A percentile compares a stretch with the other conserved stretches of the same genome.
phyloP scores from a whole-genome alignment of 2,329 filamentous ascomycete genomes.

The Ophiosphaerella korrae region DNA sequence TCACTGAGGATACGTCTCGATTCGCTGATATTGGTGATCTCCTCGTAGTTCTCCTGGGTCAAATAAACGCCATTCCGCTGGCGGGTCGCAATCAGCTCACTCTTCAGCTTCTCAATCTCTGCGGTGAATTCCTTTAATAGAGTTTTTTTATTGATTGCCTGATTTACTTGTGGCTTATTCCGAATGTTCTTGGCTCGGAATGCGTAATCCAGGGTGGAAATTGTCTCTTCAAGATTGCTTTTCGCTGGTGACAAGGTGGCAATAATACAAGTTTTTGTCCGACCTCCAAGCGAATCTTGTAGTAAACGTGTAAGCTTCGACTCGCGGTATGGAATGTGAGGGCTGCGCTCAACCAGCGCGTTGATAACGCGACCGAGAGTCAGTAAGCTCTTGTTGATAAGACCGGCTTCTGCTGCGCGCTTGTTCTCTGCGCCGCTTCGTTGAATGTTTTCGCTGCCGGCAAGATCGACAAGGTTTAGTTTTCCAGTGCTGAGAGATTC shows the following conservation, averaged over 20 bases:
- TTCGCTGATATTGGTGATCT: conserved; percentile 89
- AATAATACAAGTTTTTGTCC: conserved; percentile 98
- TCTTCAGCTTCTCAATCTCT: conserved; percentile 94
- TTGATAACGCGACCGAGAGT: conserved; percentile 97
- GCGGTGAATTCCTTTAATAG: conserved; percentile 85
- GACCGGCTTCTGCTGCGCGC: conserved; percentile 88
- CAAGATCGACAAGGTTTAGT: conserved; percentile 93
- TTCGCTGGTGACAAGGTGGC: conserved; percentile 94
- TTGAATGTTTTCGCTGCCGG: conserved; percentile 97
- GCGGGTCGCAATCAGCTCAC: conserved; percentile 87
- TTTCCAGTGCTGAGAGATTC: conserved; percentile 91
- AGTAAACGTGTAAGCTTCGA: conserved; percentile 93
- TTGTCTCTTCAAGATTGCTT: conserved; percentile 95
- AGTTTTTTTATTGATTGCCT: conserved; percentile 89
- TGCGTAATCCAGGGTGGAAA: conserved; percentile 96
- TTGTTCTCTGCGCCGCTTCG: conserved; percentile 98
- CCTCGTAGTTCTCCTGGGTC: conserved; percentile 85
- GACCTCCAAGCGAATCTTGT: conserved; percentile 94
- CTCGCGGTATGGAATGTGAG: conserved; percentile 91
- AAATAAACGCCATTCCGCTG: conserved; percentile 96
- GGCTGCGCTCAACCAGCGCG: conserved; percentile 85
- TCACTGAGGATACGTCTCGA: conserved; percentile 88
- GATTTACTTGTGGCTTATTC: conserved; percentile 96
- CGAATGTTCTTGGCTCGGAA: conserved; percentile 98
- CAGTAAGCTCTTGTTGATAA: conserved; percentile 97